phyloP scores from a whole-genome alignment of 169 alveolate genomes.

The Theileria parva region DNA sequence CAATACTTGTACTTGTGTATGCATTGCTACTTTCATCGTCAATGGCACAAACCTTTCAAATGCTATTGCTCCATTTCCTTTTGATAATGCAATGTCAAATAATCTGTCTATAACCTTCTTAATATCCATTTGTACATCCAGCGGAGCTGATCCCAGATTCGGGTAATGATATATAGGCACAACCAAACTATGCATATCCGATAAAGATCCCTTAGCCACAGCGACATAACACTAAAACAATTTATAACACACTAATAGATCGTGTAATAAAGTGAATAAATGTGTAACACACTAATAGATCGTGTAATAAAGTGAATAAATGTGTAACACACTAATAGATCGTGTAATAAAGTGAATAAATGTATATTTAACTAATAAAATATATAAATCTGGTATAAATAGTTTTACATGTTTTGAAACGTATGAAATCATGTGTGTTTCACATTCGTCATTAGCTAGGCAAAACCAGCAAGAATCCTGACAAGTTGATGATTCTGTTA shows the following conservation, averaged over 20 bases:
- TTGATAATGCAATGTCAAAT: slow-evolving; percentile 38
- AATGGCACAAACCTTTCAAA: slow-evolving; percentile 65
- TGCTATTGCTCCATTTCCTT: slow-evolving; percentile 61
- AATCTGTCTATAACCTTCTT: slow-evolving; percentile 42
- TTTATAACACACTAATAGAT: too few relatives aligned
- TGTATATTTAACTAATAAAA: too few relatives aligned
- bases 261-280: too few relatives aligned
- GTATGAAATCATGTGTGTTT: slow-evolving; percentile 52
- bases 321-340: too few relatives aligned
- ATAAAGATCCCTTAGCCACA: slow-evolving; percentile 55
- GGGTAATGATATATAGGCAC: slow-evolving; percentile 59
- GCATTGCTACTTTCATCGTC: slow-evolving; percentile 59
- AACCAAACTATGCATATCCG: slow-evolving; percentile 40
- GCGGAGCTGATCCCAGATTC: slow-evolving; percentile 40
- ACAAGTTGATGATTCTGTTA: background rate
- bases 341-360: too few relatives aligned
- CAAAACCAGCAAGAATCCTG: slow-evolving; percentile 65
- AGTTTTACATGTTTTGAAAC: slow-evolving; percentile 49
- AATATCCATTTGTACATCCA: slow-evolving; percentile 40
- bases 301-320: too few relatives aligned
- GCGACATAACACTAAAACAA: slow-evolving; percentile 55
- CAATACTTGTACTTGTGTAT: slow-evolving; percentile 60
- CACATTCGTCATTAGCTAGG: slow-evolving; percentile 46
- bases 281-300: too few relatives aligned
- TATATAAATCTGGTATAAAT: background rate